Evolutionary conservation across 768 basidiomycete species (phyloP).

Genomic region (Lentinus brumalis): DNA sequence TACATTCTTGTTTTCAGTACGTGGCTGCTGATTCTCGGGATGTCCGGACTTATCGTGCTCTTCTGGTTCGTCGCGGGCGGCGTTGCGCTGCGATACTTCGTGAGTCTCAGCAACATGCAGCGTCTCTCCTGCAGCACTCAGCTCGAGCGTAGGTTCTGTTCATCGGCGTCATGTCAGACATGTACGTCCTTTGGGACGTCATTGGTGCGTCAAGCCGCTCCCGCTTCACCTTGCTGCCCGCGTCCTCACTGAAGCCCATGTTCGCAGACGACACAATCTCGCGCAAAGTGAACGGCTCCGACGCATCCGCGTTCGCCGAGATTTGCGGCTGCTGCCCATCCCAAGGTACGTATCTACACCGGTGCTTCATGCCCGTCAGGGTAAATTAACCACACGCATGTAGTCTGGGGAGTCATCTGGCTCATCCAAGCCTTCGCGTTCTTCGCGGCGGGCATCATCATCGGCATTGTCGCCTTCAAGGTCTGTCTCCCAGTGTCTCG

Average conservation of each 20-base stretch:
- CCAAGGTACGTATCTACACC: conserved; percentile 48
- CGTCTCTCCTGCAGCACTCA: not conserved
- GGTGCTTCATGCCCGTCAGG: conserved; percentile 1
- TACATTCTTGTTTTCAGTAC: conserved; percentile 47
- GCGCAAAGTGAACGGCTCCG: conserved; percentile 83
- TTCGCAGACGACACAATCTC: conserved; percentile 77
- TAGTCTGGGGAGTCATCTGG: conserved; percentile 92
- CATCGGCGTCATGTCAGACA: conserved; percentile 84
- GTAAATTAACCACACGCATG: not conserved
- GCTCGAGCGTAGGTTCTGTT: conserved; percentile 60
- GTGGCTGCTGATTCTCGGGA: conserved; percentile 76
- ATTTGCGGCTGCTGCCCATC: conserved; percentile 88
- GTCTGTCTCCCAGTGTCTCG: conserved; percentile 37
- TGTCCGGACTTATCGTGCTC: conserved; percentile 75
- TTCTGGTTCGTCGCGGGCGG: conserved; percentile 85
- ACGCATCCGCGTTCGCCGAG: conserved; percentile 82
- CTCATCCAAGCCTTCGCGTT: conserved; percentile 71
- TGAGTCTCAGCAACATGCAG: conserved; percentile 34
- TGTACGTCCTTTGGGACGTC: conserved; percentile 90
- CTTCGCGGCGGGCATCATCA: conserved; percentile 74
- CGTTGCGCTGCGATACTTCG: conserved; percentile 75
- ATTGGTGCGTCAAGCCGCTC: conserved; percentile 50
- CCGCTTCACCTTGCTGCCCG: not conserved
- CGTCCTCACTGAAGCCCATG: not conserved
- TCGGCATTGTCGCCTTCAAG: conserved; percentile 83